Evolutionary conservation across 441 rosid species (phyloP), one percentile per base, ranked within the genome.

Genomic region (Adansonia gregorii): DNA sequence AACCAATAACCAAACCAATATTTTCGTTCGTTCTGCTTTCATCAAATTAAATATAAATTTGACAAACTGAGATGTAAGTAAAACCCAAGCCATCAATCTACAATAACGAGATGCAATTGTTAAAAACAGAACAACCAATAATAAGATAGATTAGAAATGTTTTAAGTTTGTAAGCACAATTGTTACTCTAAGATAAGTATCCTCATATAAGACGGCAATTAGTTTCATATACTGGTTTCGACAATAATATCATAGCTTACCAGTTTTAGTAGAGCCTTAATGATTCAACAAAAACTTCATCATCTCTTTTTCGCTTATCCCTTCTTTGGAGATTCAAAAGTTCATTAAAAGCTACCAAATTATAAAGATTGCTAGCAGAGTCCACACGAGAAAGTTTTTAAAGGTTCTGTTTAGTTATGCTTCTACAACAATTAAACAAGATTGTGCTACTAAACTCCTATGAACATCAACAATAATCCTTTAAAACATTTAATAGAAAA

Each of bases 341-440:
- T 67, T 67, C 48, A 67, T 67, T 46, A 67, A 5, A 46, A 46
- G 55, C 31, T 20, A 67, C 55, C 54, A 67, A 67, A 66, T 19
- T 67, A 12, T 45, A 76, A 55, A 41, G 48, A 55, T 20, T 22
- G 64, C 63, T 45, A 54, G 58, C 3, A 2, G 68, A 74, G 10
- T 14, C 27, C 24, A n/a, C 43, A 11, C 5, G 8, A 39, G 41
- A 52, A 52, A n/a, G 63, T 4, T 45, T 35, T 67, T 19, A 19
- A 48, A 67, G 72, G 17, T 45, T 43, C n/a, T 19, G n/a, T 45
- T 67, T 19, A 4, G 39, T n/a, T 15, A 63, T 31, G 20, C 46
- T 11, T 67, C 49, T 48, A 31, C 60, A 64, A 27, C 35, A 64
- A n/a, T 35, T n/a, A 72, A 74, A 56, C 45, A 64, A 46, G 48